Conservation (phyloP, 345 rosid genomes). For the Eutrema heterophyllum region DNA sequence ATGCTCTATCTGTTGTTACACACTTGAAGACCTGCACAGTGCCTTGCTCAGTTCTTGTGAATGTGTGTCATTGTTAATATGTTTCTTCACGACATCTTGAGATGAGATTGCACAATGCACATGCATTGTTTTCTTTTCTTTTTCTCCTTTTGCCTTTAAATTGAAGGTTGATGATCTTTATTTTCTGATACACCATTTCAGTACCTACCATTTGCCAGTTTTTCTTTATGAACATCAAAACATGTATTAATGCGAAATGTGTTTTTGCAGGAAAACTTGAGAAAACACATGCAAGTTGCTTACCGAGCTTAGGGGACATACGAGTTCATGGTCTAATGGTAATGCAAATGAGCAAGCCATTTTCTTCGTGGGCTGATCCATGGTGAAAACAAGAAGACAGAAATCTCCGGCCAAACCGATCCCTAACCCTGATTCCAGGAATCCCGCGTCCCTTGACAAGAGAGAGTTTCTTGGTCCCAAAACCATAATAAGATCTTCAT, state of each 20-base stretch:
- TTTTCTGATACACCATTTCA: not conserved
- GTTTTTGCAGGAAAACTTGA: conserved; percentile 49
- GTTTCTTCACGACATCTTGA: conserved; percentile 20
- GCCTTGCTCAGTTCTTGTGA: not conserved
- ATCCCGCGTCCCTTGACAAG: too few species aligned
- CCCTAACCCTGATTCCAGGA: too few species aligned
- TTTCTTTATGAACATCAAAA: not conserved
- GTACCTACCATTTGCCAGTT: not conserved
- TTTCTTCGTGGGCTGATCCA: conserved; percentile 2
- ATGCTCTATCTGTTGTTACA: not conserved
- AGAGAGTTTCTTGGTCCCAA: conserved; percentile 7
- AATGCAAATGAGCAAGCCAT: conserved; percentile 1
- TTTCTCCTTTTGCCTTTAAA: not conserved
- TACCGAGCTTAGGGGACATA: conserved; percentile 41
- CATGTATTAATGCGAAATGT: not conserved
- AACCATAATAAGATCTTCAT: conserved; percentile 6
- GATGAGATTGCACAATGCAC: too few species aligned
- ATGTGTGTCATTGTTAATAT: not conserved
- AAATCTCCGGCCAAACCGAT: too few species aligned
- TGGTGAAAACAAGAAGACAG: not conserved
- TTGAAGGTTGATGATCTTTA: not conserved
- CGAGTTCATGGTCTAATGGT: conserved; percentile 50
- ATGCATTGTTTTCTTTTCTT: not conserved
- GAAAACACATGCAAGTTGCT: conserved; percentile 39
- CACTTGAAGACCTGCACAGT: not conserved